These are phyloP conservation scores for Spathaspora boniae DNA, from an alignment of 805 yeast genomes.

Conservation along the genomic window DNA sequence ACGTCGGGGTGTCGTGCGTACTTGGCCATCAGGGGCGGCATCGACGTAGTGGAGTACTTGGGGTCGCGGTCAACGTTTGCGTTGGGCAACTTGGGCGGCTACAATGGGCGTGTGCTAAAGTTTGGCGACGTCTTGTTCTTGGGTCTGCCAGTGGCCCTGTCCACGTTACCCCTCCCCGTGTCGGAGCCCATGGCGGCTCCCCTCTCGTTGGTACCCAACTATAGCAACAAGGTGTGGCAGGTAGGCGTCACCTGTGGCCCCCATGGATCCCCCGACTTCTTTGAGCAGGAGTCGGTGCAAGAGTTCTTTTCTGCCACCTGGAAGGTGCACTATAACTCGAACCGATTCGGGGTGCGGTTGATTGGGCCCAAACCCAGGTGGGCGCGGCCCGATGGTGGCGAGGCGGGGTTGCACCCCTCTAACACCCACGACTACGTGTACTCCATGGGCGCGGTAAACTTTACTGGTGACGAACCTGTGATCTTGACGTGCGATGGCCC, in stretches of 20 bases:
- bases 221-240: constrained; percentile 59
- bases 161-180: constrained; percentile 70
- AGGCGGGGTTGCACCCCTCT: constrained; percentile 98
- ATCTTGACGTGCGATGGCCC: constrained; percentile 97
- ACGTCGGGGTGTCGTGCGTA: constrained; percentile 84
- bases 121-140: constrained; percentile 88
- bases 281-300: constrained; percentile 66
- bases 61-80: constrained; percentile 98
- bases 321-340: constrained; percentile 97
- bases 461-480: constrained; percentile 98
- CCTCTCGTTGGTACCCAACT: constrained; percentile 50
- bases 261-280: constrained; percentile 96
- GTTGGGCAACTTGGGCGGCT: constrained; percentile 88
- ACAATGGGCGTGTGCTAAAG: constrained; percentile 87
- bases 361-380: constrained; percentile 95
- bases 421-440: constrained; percentile 97
- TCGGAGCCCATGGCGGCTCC: constrained; percentile 63
- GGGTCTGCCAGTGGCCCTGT: constrained; percentile 70
- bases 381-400: constrained; percentile 97
- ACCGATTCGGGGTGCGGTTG: constrained; percentile 92
- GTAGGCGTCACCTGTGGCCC: constrained; percentile 97
- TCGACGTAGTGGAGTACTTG: constrained; percentile 89
- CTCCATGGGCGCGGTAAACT: constrained; percentile 93
- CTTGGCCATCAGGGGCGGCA: constrained; percentile 86
- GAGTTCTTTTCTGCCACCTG: constrained; percentile 76